A percentile compares a stretch with the other conserved stretches of the same genome.
Conservation (phyloP, 371 early-diverging fungal species). For the Mortierella sp. region DNA sequence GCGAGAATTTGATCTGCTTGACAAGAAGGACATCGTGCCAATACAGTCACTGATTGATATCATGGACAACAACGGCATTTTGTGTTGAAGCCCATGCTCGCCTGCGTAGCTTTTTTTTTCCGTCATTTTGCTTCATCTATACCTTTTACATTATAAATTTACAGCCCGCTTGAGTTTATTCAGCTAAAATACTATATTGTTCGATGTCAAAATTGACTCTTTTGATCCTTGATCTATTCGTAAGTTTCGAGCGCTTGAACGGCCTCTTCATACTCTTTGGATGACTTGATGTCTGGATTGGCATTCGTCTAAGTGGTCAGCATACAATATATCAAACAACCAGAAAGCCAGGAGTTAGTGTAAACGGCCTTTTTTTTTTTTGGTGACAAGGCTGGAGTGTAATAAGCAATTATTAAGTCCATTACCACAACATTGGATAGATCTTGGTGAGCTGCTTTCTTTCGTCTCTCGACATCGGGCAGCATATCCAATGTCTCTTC, state of each 20-base stretch:
- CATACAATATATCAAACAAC: background rate
- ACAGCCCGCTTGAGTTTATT: too few relatives aligned
- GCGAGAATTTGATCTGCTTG: conserved; percentile 91
- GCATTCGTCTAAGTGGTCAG: conserved; percentile 23
- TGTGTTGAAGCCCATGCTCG: conserved; percentile 52
- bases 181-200: too few relatives aligned
- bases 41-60: conserved; percentile 83
- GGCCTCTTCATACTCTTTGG: conserved; percentile 53
- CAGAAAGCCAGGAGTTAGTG: background rate
- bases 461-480: conserved; percentile 53
- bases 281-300: conserved; percentile 35
- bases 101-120: too few relatives aligned
- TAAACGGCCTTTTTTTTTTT: too few relatives aligned
- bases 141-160: too few relatives aligned
- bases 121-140: too few relatives aligned
- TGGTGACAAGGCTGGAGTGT: too few relatives aligned
- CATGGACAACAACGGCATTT: conserved; percentile 65
- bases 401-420: background rate
- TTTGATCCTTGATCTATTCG: too few relatives aligned
- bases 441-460: conserved; percentile 39
- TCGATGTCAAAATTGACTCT: background rate
- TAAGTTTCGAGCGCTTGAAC: conserved; percentile 32
- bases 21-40: conserved; percentile 90
- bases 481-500: conserved; percentile 55
- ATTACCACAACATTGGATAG: conserved; percentile 45